Evolutionary conservation across 1,139 yeast species (phyloP), one percentile per base, ranked within the genome.

Genomic region (Pichia sp.): DNA sequence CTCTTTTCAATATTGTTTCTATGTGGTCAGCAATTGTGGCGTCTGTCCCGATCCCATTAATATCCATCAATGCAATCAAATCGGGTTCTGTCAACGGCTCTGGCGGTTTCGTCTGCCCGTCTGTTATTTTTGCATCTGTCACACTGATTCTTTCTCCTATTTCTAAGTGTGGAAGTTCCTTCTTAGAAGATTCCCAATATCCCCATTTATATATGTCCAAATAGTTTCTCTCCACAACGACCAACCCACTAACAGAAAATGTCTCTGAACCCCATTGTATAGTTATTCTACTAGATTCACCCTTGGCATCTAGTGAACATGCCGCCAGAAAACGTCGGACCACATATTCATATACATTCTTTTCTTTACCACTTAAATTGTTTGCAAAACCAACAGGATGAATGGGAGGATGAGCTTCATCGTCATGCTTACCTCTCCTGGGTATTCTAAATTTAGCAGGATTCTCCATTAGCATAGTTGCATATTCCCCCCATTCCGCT

Each of bases 1-100:
- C 77, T 45, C 98, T 66, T 9, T 63, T 62, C 29, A 75, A 66
- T 40, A 94, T 80, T 58, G 85, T 90, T 49, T 85, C 90, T 36
- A 94, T 92, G 62, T 94, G 99, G 39, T 92, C 98, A 0, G 98
- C 98, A 66, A 94, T 94, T 0, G 99, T 94, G 1, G 99, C 98
- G 67, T 94, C 99, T 0, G 99, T 94, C 1, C 99, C 99, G 41
- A 94, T 94, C 0, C 97, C 97, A 64, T 94, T 94, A 5, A 79
- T 86, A 66, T 94, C 98, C 99, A 94, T 94, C 43, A 92, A 66
- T 9, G 88, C 84, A 65, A 94, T 87, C 35, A 94, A 70, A 57
- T 92, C 98, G 0, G 96, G 74, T 63, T 94, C 99, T 0, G 98
- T 90, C 72, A 94, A 75, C 45, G 79, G 83, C 36, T 68, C 67